A percentile compares a stretch with the other conserved stretches of the same genome.
Conservation (phyloP, 371 early-diverging fungal genomes). For the Nematocida sp. region DNA sequence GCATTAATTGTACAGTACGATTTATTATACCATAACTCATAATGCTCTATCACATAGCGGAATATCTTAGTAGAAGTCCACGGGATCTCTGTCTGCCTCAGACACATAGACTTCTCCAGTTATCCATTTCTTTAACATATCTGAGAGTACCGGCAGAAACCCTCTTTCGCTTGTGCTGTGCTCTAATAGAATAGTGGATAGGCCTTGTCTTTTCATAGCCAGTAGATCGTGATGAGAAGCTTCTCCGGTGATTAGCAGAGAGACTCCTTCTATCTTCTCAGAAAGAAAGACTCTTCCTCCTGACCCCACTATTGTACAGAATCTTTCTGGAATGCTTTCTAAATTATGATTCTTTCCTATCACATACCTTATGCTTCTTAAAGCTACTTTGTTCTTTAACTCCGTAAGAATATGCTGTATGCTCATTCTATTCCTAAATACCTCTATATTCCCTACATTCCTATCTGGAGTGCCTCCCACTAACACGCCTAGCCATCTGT, state of each 20-base stretch:
- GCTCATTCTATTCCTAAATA: slow-evolving; percentile 24
- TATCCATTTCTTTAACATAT: slow-evolving; percentile 34
- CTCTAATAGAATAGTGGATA: slow-evolving; percentile 82
- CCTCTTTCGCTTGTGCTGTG: slow-evolving; percentile 87
- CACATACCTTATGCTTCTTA: slow-evolving; percentile 4
- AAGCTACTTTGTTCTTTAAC: not conserved
- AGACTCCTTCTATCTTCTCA: slow-evolving; percentile 82
- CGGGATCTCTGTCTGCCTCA: slow-evolving; percentile 62
- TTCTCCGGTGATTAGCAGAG: slow-evolving; percentile 84
- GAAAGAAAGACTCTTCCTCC: slow-evolving; percentile 74
- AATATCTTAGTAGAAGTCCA: slow-evolving; percentile 43
- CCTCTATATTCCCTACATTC: slow-evolving; percentile 16
- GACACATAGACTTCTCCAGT: slow-evolving; percentile 53
- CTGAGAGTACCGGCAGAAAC: slow-evolving; percentile 69
- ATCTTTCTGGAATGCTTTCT: slow-evolving; percentile 13
- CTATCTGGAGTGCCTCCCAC: slow-evolving; percentile 4
- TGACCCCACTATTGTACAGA: slow-evolving; percentile 72
- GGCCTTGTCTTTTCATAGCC: slow-evolving; percentile 71
- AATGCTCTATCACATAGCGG: too few species aligned
- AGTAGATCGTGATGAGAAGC: slow-evolving; percentile 83
- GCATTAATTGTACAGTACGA: too few species aligned
- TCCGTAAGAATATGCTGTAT: slow-evolving; percentile 21
- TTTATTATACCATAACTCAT: too few species aligned
- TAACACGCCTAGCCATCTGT: slow-evolving; percentile 25
- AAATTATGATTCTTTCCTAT: not conserved